Percentiles rank a stretch among this genome's conserved stretches.
Evolutionary conservation across 768 basidiomycete genomes (phyloP).

Genomic region (Mycena vulgaris): DNA sequence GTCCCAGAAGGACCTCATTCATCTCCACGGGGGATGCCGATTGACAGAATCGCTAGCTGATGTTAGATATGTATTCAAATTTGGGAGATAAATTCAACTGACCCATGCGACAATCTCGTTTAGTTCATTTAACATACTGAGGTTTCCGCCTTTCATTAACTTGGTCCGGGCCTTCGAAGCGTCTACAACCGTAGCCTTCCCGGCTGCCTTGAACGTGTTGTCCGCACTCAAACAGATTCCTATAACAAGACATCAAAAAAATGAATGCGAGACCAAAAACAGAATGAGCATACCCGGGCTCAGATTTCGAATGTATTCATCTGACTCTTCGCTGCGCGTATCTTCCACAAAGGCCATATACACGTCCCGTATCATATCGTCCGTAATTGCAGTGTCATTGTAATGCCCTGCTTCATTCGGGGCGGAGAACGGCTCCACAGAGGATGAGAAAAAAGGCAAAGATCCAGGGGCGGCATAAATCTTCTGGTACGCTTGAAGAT

Average conservation of each 20-base stretch:
- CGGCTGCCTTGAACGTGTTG: slow-evolving; percentile 34
- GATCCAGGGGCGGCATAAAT: background rate
- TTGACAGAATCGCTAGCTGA: slow-evolving; percentile 22
- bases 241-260: background rate
- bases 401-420: background rate
- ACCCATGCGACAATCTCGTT: slow-evolving; percentile 8
- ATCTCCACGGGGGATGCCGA: slow-evolving; percentile 24
- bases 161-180: slow-evolving; percentile 12
- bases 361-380: slow-evolving; percentile 41
- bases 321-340: slow-evolving; percentile 37
- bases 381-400: slow-evolving; percentile 25
- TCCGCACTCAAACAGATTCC: slow-evolving; percentile 23
- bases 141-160: slow-evolving; percentile 24
- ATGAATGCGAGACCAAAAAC: background rate
- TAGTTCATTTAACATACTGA: background rate
- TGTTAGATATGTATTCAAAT: background rate
- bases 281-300: slow-evolving; percentile 27
- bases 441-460: background rate
- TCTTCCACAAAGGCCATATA: slow-evolving; percentile 35
- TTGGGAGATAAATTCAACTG: background rate
- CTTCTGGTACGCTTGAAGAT: slow-evolving; percentile 32
- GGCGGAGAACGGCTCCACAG: background rate
- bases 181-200: slow-evolving; percentile 31
- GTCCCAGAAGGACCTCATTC: slow-evolving; percentile 19
- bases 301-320: slow-evolving; percentile 35